Conservation (phyloP, 2,329 filamentous ascomycete species). For the Phialophora macrospora region DNA sequence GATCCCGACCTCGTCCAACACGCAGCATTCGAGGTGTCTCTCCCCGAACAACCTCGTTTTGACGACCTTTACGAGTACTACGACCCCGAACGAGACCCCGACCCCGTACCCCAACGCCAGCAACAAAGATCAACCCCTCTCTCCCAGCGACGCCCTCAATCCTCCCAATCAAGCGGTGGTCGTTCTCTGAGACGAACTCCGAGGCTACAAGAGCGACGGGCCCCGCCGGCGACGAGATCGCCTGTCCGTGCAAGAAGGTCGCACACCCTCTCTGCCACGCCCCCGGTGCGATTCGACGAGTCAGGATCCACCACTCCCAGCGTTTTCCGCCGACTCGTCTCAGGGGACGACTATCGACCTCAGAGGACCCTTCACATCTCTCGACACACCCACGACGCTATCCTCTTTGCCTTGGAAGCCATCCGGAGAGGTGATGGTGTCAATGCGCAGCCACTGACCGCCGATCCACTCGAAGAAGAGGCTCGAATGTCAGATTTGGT, state of each 20-base stretch:
- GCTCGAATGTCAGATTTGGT: constrained; percentile 88
- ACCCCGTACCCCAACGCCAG: constrained; percentile 37
- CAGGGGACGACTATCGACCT: constrained; percentile 59
- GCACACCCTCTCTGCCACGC: constrained; percentile 35
- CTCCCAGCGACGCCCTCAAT: constrained; percentile 45
- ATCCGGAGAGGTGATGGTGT: constrained; percentile 59
- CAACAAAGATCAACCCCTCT: constrained; percentile 35
- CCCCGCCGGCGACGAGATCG: constrained; percentile 42
- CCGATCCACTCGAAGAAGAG: constrained; percentile 84
- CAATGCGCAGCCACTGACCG: constrained; percentile 73
- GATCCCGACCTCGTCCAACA: constrained; percentile 14
- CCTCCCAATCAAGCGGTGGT: constrained; percentile 58
- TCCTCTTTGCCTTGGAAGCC: constrained; percentile 88
- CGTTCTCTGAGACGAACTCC: constrained; percentile 61
- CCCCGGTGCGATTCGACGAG: constrained; percentile 31
- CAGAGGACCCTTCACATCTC: constrained; percentile 67
- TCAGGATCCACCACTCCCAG: constrained; percentile 41
- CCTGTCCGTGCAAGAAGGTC: constrained; percentile 33
- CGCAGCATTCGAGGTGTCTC: constrained; percentile 45
- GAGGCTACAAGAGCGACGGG: constrained; percentile 53
- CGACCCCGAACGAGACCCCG: constrained; percentile 46
- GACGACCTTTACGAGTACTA: constrained; percentile 61
- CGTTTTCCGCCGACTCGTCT: constrained; percentile 43
- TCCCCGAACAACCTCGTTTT: constrained; percentile 45
- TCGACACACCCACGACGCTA: constrained; percentile 81